A percentile compares a stretch with the other conserved stretches of the same genome.
Conservation (phyloP, 176 grass and related monocot species). For the Aegilops umbellulata region DNA sequence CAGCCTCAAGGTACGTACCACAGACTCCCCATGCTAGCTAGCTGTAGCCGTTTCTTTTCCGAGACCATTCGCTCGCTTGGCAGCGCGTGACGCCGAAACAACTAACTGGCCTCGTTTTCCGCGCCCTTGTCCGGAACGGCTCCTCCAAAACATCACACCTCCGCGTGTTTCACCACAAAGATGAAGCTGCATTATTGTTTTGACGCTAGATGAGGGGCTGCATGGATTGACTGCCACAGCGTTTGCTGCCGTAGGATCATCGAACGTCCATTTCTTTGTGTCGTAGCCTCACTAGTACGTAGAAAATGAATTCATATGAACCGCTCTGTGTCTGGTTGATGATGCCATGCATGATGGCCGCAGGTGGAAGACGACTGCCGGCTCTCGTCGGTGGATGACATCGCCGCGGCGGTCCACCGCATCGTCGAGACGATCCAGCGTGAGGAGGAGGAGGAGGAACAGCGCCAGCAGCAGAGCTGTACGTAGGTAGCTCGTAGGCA, state of each 20-base stretch:
- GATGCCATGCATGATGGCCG: neutral
- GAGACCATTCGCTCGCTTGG: neutral
- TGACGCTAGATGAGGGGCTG: neutral
- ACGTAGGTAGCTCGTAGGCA: neutral
- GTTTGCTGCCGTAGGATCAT: neutral
- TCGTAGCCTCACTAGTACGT: neutral
- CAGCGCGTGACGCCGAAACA: neutral
- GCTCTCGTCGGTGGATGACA: constrained; percentile 61
- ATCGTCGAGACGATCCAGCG: constrained; percentile 43
- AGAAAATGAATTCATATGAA: neutral
- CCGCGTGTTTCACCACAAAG: neutral
- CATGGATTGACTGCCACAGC: neutral
- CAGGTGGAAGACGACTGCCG: constrained; percentile 79
- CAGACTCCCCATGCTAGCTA: constrained; percentile 9
- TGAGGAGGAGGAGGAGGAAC: constrained; percentile 13
- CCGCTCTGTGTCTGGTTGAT: neutral
- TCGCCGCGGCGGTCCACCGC: constrained; percentile 56
- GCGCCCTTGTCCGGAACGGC: constrained; percentile 21
- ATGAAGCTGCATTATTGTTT: neutral
- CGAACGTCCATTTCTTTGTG: neutral
- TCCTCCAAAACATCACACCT: neutral
- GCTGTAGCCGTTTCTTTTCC: neutral
- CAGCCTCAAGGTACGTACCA: constrained; percentile 62
- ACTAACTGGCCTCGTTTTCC: constrained; percentile 11
- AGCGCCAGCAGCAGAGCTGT: neutral